These are phyloP conservation scores for Azolla pinnata DNA, from an alignment of 75 land plant species.

Conservation along the genomic window DNA sequence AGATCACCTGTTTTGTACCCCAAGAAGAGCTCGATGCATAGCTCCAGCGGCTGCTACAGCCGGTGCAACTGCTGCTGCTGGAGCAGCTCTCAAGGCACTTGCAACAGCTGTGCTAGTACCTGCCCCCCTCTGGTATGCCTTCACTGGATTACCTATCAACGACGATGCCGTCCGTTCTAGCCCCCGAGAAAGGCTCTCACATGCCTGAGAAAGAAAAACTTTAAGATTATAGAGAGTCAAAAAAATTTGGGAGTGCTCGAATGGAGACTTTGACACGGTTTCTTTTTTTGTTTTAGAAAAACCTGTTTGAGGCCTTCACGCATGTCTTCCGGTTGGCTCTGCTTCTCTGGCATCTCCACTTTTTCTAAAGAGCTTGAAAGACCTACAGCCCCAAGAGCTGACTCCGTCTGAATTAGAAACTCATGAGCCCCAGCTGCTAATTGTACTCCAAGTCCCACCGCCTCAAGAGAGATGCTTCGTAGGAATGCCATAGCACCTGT, in stretches of 20 bases:
- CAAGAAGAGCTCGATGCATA: conserved; percentile 61
- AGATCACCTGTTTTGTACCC: conserved; percentile 64
- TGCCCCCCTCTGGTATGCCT: conserved; percentile 60
- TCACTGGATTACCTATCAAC: conserved; percentile 54
- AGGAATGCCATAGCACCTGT: conserved; percentile 72
- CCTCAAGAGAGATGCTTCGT: conserved; percentile 76
- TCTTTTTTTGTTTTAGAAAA: no score
- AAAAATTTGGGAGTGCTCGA: no score
- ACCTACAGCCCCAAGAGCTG: conserved; percentile 36
- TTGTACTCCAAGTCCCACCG: conserved; percentile 73
- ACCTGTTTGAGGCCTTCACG: conserved; percentile 80
- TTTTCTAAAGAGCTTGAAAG: conserved; percentile 23
- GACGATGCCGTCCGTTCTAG: conserved; percentile 63
- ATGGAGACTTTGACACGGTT: no score
- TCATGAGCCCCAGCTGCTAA: conserved; percentile 90
- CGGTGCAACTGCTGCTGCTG: conserved; percentile 76
- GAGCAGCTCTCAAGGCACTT: conserved; percentile 59
- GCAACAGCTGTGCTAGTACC: conserved; percentile 68
- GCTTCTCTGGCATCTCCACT: conserved; percentile 24
- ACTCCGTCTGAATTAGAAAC: conserved; percentile 65
- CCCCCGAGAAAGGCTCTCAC: conserved; percentile 63
- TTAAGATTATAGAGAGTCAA: no score
- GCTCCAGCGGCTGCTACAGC: conserved; percentile 74
- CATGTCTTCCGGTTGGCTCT: conserved; percentile 61
- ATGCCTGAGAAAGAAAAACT: conserved; percentile 42